Evolutionary conservation across 352 stramenopile genomes (phyloP), one percentile per base, ranked within the genome.

Genomic region (Globisporangium cystogenes): DNA sequence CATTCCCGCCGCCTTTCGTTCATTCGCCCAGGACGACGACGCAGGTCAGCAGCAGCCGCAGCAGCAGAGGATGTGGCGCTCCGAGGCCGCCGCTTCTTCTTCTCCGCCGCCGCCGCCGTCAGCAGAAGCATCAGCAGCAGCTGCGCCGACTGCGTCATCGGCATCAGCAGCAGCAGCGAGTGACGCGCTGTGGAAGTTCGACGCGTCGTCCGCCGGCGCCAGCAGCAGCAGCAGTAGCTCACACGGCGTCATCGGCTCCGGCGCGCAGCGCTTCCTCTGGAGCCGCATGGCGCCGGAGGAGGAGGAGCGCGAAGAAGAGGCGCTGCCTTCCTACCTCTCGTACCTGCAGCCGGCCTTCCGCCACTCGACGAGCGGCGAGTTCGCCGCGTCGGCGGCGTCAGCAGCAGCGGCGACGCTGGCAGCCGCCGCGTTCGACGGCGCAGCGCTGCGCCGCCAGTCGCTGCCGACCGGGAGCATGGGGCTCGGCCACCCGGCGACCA

Each of bases 301-400:
- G 55, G 78, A 89, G 51, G 78, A 89, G 51, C 68, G 75, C 33
- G 75, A 87, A 45, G 78, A 89, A 53, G 78, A 89, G 53, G 78
- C 78, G 20, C 56, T 89, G 21, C 78, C 78, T 1, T 82, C 78
- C 29, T 89, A 89, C 45, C 55, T 89, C 26, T 87, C 78, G 37
- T 89, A 89, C 49, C 58, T 85, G 26, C 69, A 82, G 45, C 68
- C 74, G 10, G 53, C 71, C 51, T 84, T 83, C 59, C 64, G 61
- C 52, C 18, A 35, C n/a, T 14, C 29, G 29, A 29, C 16, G n/a
- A 20, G 18, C 10, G 36, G n/a, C 14, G 43, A 48, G 33, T 37
- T 35, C 29, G 29, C 29, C 21, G 7, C 45, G 7, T 48, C 64
- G 33, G 57, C 66, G 3, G 7, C 21, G 23, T 43, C 33, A 33